Evolutionary conservation across 2,329 filamentous ascomycete genomes (phyloP), one percentile per base, ranked within the genome.

Genomic region (Neonectria magnoliae): DNA sequence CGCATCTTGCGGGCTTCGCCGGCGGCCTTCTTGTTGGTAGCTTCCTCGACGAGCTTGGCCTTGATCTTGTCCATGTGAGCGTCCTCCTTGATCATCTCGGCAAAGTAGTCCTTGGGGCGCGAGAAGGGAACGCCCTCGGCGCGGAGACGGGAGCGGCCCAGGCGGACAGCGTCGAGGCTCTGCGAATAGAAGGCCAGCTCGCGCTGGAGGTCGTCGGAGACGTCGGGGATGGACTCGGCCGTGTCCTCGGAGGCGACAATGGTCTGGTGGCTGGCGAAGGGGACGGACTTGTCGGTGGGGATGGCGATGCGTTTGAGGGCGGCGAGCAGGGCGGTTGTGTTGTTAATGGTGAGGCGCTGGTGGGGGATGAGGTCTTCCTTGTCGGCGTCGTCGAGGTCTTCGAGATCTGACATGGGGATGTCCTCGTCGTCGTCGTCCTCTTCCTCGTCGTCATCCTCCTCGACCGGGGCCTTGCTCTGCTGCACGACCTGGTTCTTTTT

Each of bases 1-100:
- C 96, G 87, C 83, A 95, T 91, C 82, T 94, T 94, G 78, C 94
- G 89, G 7, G 96, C 96, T 80, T 99, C 96, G 25, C 92, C 90
- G 29, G 93, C 88, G 1, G 96, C 95, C 84, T 97, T 97, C 86
- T 97, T 97, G 66, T 89, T 86, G 11, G 95, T 93, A 0, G 95
- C 96, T 76, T 97, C 93, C 75, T 98, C 94, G 67, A 97, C 87
- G 75, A 98, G 84, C 86, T 97, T 97, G 76, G 91, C 89, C 85
- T 97, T 97, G 78, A 99, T 93, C 85, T 93, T 94, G 78, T 93
- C 93, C 96, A 99, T 99, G 80, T 98, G 96, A 75, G 97, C 95
- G 78, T 99, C 96, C 75, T 91, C 93, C 88, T 98, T 98, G 75
- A 98, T 91, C 94, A 98, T 99, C 85, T 99, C 96, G 48, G 96